Conservation (phyloP, 441 rosid genomes). For the Bocquillonia castaneifolia region DNA sequence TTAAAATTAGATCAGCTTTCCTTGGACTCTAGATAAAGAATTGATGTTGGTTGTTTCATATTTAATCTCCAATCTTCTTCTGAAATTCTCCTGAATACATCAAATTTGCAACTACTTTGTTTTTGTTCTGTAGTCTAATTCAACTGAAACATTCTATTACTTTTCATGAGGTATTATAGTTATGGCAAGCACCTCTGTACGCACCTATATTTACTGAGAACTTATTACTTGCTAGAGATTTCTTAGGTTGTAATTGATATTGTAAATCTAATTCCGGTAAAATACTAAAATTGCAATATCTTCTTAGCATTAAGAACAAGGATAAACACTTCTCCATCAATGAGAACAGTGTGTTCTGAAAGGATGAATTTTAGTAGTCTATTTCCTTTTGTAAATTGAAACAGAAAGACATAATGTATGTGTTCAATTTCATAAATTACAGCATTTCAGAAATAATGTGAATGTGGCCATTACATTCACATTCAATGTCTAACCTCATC, state of each 20-base stretch:
- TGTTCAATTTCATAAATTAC: not conserved
- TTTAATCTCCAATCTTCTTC: not conserved
- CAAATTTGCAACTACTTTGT: not conserved
- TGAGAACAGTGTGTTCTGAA: not conserved
- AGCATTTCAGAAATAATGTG: constrained; percentile 12
- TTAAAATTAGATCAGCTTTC: not conserved
- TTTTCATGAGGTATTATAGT: not conserved
- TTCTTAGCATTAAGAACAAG: not conserved
- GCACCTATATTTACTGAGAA: not conserved
- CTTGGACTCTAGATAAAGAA: not conserved
- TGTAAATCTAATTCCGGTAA: not conserved
- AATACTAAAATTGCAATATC: not conserved
- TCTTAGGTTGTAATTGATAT: not conserved
- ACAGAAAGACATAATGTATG: not conserved
- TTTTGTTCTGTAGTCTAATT: not conserved
- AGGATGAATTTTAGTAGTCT: not conserved
- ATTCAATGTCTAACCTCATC: constrained; percentile 1
- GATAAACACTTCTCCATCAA: not conserved
- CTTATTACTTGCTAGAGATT: not conserved
- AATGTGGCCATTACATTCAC: not conserved
- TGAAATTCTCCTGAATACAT: not conserved
- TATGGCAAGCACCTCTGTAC: not conserved
- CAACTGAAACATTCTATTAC: not conserved
- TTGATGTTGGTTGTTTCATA: not conserved
- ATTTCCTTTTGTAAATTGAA: not conserved